Evolutionary conservation across 306 rosid species (phyloP).

Genomic region (Nissolia schottii): DNA sequence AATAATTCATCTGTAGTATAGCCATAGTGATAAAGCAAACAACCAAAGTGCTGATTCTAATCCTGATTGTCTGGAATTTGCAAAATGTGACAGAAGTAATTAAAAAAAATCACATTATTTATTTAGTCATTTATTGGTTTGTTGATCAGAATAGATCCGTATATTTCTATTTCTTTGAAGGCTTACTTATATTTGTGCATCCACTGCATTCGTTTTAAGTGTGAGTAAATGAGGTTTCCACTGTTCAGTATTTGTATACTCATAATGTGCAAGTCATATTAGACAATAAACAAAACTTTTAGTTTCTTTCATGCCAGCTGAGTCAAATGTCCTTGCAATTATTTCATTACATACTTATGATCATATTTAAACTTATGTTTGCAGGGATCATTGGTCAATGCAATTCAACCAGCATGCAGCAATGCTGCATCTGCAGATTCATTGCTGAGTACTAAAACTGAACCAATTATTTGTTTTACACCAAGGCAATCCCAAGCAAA

Average conservation of each 20-base stretch:
- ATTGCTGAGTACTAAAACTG: conserved; percentile 68
- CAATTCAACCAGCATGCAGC: conserved; percentile 62
- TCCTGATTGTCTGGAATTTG: not conserved
- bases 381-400: conserved; percentile 52
- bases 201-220: not conserved
- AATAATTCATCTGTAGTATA: not conserved
- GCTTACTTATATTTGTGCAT: not conserved
- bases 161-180: not conserved
- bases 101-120: not conserved
- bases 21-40: not conserved
- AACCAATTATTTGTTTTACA: conserved; percentile 53
- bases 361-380: conserved; percentile 18
- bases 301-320: not conserved
- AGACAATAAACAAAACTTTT: not conserved
- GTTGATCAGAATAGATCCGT: not conserved
- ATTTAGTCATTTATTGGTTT: not conserved
- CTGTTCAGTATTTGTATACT: not conserved
- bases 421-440: conserved; percentile 87
- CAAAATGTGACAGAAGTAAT: not conserved
- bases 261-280: not conserved
- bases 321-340: not conserved
- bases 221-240: not conserved
- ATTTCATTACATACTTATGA: not conserved
- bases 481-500: conserved; percentile 57
- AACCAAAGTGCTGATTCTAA: not conserved